These are phyloP conservation scores for Backusella tarrabulga DNA, from an alignment of 192 early-diverging fungal species.

Conservation along the genomic window DNA sequence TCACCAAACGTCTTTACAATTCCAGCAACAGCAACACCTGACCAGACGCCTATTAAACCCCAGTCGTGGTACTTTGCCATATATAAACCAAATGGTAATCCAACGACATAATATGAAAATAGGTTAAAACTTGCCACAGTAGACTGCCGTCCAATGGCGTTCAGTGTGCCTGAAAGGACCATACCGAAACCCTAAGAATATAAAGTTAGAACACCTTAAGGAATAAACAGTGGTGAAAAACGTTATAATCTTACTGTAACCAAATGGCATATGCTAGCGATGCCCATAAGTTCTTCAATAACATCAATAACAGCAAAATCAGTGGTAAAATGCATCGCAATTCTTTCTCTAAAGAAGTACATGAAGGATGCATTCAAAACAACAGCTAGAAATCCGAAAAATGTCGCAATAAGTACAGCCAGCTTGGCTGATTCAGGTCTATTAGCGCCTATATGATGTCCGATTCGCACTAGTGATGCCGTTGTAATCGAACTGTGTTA, in stretches of 20 bases:
- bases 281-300: slow-evolving; percentile 17
- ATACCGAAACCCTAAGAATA: slow-evolving; percentile 16
- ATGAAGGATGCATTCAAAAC: slow-evolving; percentile 9
- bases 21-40: slow-evolving; percentile 22
- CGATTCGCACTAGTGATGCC: slow-evolving; percentile 16
- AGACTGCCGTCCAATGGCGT: slow-evolving; percentile 23
- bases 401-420: slow-evolving; percentile 1
- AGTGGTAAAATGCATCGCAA: slow-evolving; percentile 15
- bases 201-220: background rate
- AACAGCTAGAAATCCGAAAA: slow-evolving; percentile 2
- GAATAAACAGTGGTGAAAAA: background rate
- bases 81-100: slow-evolving; percentile 28
- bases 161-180: slow-evolving; percentile 24
- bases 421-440: slow-evolving; percentile 15
- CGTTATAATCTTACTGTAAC: background rate
- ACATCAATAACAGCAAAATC: slow-evolving; percentile 11
- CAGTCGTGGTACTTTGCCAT: slow-evolving; percentile 12
- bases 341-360: slow-evolving; percentile 6
- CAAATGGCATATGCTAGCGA: slow-evolving; percentile 22
- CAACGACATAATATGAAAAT: slow-evolving; percentile 21
- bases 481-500: slow-evolving; percentile 23
- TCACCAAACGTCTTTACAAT: slow-evolving; percentile 19
- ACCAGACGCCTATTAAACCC: slow-evolving; percentile 31
- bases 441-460: slow-evolving; percentile 28
- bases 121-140: slow-evolving; percentile 28